These are phyloP conservation scores for Persicaria tinctoria DNA, from an alignment of 148 eudicot species.

Conservation along the genomic window DNA sequence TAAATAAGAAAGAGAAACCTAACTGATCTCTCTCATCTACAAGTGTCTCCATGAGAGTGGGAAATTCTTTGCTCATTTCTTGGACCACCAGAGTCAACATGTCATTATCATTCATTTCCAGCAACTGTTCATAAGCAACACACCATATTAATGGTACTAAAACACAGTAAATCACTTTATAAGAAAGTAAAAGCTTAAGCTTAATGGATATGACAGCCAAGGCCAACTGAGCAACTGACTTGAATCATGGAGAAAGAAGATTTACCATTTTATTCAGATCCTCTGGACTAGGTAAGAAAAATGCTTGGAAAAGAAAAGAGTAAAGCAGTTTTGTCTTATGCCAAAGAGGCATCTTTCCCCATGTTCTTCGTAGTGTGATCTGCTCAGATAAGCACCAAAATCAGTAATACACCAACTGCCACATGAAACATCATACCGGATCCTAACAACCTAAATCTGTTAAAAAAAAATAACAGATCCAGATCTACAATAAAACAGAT, in stretches of 20 bases:
- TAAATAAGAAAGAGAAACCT: constrained; percentile 30
- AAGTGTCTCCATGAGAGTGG: constrained; percentile 89
- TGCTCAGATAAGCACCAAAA: constrained; percentile 8
- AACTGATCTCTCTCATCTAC: constrained; percentile 91
- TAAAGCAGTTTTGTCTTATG: constrained; percentile 37
- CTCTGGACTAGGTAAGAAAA: constrained; percentile 44
- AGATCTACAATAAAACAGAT: neutral
- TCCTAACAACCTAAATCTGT: neutral
- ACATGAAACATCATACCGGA: neutral
- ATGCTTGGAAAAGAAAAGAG: constrained; percentile 34
- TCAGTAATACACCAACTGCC: neutral
- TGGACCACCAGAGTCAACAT: constrained; percentile 91
- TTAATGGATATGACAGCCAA: neutral
- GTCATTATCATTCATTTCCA: constrained; percentile 87
- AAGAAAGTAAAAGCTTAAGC: constrained; percentile 8
- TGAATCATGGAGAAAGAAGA: neutral
- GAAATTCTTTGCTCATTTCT: constrained; percentile 94
- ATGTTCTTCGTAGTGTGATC: constrained; percentile 38
- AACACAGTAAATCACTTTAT: neutral
- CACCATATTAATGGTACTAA: constrained; percentile 18
- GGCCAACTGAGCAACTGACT: neutral
- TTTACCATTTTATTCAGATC: constrained; percentile 68
- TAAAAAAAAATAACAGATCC: neutral
- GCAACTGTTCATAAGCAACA: constrained; percentile 43
- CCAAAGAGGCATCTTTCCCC: constrained; percentile 49